Conservation (phyloP, 2,329 filamentous ascomycete species). For the Ceratocystis papillata region DNA sequence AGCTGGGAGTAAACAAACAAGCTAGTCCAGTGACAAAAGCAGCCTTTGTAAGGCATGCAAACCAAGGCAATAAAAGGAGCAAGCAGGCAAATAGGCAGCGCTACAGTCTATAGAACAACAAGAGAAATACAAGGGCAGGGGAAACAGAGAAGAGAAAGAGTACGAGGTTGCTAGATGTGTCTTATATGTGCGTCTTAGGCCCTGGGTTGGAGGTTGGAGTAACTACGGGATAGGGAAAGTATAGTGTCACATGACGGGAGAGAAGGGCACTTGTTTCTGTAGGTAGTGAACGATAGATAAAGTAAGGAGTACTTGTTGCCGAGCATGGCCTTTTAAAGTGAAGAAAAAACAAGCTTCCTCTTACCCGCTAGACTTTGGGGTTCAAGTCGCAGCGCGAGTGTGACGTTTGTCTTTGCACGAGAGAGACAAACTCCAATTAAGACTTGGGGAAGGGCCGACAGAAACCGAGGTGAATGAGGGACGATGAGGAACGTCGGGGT, state of each 20-base stretch:
- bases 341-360: background rate
- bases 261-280: background rate
- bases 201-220: background rate
- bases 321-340: background rate
- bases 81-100: background rate
- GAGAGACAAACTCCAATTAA: constrained; percentile 8
- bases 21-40: background rate
- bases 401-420: background rate
- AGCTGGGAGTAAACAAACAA: background rate
- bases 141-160: background rate
- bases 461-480: background rate
- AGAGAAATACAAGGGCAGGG: background rate
- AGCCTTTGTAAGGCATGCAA: background rate
- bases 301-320: background rate
- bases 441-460: background rate
- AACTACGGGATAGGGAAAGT: background rate
- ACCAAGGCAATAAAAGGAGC: background rate
- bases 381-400: background rate
- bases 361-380: background rate
- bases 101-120: background rate
- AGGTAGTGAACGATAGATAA: background rate
- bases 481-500: background rate
- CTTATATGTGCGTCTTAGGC: background rate
- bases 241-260: background rate
- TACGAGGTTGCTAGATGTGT: background rate